phyloP scores from a whole-genome alignment of 2,329 filamentous ascomycete genomes.

The Hypoxylon sp. region DNA sequence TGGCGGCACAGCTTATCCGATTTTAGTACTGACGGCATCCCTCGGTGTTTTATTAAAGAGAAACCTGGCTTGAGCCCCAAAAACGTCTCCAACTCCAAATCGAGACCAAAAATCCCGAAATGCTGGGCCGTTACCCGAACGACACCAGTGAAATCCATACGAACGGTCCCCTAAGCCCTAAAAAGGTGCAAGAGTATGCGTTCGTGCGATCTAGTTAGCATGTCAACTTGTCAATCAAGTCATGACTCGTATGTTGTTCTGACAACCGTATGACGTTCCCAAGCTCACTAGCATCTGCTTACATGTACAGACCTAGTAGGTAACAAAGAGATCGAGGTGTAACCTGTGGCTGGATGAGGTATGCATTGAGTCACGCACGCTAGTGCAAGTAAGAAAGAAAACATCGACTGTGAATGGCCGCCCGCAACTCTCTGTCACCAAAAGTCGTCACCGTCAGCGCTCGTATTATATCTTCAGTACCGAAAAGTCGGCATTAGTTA shows the following conservation, averaged over 20 bases:
- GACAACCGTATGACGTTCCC: constrained; percentile 34
- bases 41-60: constrained; percentile 31
- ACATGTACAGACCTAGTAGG: too few relatives aligned
- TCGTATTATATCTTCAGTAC: constrained; percentile 28
- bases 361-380: constrained; percentile 15
- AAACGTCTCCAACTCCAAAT: constrained; percentile 8
- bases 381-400: constrained; percentile 12
- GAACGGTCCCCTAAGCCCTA: not conserved
- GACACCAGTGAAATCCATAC: constrained; percentile 5
- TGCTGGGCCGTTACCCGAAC: constrained; percentile 15
- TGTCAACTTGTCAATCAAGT: constrained; percentile 14
- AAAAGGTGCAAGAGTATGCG: constrained; percentile 6
- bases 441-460: constrained; percentile 29
- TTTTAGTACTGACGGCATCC: not conserved
- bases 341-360: constrained; percentile 16
- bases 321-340: constrained; percentile 21
- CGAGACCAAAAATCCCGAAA: constrained; percentile 23
- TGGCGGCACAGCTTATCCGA: constrained; percentile 12
- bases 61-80: constrained; percentile 23
- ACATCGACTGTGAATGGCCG: constrained; percentile 8
- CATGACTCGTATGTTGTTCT: constrained; percentile 11
- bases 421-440: constrained; percentile 22
- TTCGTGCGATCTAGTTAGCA: not conserved
- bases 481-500: constrained; percentile 16
- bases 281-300: constrained; percentile 19